Base-by-base conservation (phyloP, 345 rosid species). In the Lenwebbia sp. region DNA sequence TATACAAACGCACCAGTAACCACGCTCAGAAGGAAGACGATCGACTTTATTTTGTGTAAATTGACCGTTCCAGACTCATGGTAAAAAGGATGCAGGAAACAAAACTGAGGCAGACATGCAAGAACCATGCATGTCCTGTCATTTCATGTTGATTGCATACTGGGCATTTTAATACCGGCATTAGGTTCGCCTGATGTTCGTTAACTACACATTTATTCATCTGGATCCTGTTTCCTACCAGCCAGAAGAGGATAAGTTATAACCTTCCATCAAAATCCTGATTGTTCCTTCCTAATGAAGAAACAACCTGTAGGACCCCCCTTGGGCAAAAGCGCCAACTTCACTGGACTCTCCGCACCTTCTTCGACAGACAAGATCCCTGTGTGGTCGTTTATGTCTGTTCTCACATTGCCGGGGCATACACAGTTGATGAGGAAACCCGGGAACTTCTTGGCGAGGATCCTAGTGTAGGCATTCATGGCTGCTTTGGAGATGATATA, bases 401-500 rank as follows among this genome's bases (percentile, higher is more conserved):
- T 92, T 51, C 85, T 92, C 21, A 91, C 94, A 51, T 1, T 89
- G 86, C 94, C 93, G 28, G 94, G 94, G 85, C 94, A 94, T 23
- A 92, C 92, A 57, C 91, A 37, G 82, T 91, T 92, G 90, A 91
- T 88, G 88, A 86, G 83, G 74, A 90, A 55, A 56, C 88, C 40
- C 7, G 90, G 86, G 60, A 89, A 55, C 57, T 87, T 89, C 78
- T 89, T 93, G 22, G 93, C 92, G 70, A 91, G 84, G 37, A 92
- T 85, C 87, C 93, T 87, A 41, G 91, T 90, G 88, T 91, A 85
- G 55, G 91, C 92, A 10, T 90, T 90, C 88, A 92, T 83, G n/a
- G 55, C 90, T 49, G 91, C 94, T 88, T 91, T 92, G 4, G 94
- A 91, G 26, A 90, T 10, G 37, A 81, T 83, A 85, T 92, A 92